A percentile compares a stretch with the other conserved stretches of the same genome.
Evolutionary conservation across 1,284 basidiomycete species (phyloP).

Genomic region (Sanghuangporus baumii): DNA sequence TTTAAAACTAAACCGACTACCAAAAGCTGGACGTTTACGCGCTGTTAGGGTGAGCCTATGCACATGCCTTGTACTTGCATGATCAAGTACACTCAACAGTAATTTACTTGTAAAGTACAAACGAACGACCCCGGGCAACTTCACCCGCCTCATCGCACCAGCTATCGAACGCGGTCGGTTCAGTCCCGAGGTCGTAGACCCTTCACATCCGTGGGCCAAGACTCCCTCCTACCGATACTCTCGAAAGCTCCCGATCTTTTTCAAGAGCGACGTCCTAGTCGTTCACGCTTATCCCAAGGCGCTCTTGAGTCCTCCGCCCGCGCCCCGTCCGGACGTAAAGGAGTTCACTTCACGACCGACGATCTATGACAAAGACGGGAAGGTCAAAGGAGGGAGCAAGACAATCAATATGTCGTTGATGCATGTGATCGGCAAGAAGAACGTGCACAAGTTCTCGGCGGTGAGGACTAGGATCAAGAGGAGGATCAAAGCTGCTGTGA

Average conservation of each 20-base stretch:
- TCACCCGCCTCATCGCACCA: constrained; percentile 11
- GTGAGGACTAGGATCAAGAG: constrained; percentile 11
- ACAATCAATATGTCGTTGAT: constrained; percentile 26
- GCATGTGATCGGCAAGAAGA: constrained; percentile 19
- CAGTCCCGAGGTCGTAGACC: constrained; percentile 18
- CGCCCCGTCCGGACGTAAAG: constrained; percentile 23
- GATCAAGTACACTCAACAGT: neutral
- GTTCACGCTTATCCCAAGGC: constrained; percentile 26
- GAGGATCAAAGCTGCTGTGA: constrained; percentile 9
- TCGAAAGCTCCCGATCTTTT: neutral
- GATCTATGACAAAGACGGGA: neutral
- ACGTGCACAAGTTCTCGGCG: constrained; percentile 17
- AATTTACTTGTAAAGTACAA: constrained; percentile 22
- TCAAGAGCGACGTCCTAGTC: constrained; percentile 14
- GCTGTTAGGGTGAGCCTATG: neutral
- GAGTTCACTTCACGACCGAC: neutral
- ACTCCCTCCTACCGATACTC: neutral
- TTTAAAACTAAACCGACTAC: neutral
- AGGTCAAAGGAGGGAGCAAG: neutral
- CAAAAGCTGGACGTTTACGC: neutral
- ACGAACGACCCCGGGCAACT: constrained; percentile 25
- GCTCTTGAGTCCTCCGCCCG: constrained; percentile 18
- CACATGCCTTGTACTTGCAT: neutral
- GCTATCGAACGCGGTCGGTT: neutral
- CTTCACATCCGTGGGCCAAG: constrained; percentile 16